Conservation (phyloP, 805 yeast species). For the Maudiozyma barnettii region DNA sequence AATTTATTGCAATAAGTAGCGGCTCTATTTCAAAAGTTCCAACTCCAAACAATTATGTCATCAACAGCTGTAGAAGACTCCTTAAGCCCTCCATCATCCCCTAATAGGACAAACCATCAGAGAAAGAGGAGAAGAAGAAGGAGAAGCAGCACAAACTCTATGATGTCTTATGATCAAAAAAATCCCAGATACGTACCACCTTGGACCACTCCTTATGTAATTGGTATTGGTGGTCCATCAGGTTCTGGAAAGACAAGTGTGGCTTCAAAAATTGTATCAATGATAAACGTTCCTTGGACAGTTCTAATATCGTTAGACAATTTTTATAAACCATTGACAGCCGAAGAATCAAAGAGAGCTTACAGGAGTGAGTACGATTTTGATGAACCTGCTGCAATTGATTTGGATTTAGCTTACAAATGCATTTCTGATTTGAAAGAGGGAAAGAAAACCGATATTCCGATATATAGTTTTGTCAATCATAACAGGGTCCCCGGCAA, state of each 20-base stretch:
- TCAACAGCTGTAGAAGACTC: not conserved
- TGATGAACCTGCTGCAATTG: slow-evolving; percentile 80
- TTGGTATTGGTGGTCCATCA: slow-evolving; percentile 78
- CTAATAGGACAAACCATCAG: not conserved
- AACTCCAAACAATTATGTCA: not conserved
- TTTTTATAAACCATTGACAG: slow-evolving; percentile 68
- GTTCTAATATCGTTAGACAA: slow-evolving; percentile 83
- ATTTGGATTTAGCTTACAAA: slow-evolving; percentile 58
- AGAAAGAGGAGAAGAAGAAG: not conserved
- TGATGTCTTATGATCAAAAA: slow-evolving; percentile 6
- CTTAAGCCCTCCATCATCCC: not conserved
- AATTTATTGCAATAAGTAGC: not conserved
- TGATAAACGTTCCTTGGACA: slow-evolving; percentile 87
- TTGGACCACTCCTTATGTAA: slow-evolving; percentile 80
- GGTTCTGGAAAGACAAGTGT: slow-evolving; percentile 95
- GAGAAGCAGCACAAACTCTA: slow-evolving; percentile 9
- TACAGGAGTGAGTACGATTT: slow-evolving; percentile 69
- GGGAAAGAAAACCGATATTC: slow-evolving; percentile 59
- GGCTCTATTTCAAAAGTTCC: not conserved
- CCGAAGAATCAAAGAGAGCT: slow-evolving; percentile 54
- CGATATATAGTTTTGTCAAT: slow-evolving; percentile 57
- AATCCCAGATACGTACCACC: slow-evolving; percentile 54
- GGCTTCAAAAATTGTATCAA: slow-evolving; percentile 70
- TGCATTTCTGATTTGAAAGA: slow-evolving; percentile 57
- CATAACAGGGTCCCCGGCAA: slow-evolving; percentile 57